Percentiles rank a stretch among this genome's conserved stretches.
These are phyloP conservation scores for Hanseniaspora valbyensis DNA, from an alignment of 805 yeast genomes.

Conservation along the genomic window DNA sequence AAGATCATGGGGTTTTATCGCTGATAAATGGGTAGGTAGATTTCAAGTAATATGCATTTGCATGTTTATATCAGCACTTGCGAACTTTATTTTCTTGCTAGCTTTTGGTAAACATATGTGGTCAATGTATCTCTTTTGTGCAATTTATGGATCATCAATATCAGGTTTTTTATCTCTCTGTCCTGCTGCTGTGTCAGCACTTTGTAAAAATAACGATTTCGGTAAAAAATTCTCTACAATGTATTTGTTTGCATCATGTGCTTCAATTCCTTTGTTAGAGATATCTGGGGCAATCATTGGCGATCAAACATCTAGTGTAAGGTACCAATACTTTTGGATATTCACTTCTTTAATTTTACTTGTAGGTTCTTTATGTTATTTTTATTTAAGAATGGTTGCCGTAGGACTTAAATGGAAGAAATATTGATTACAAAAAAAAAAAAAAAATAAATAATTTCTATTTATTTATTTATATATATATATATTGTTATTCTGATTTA, in stretches of 20 bases:
- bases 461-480: neutral
- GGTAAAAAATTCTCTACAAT: slow-evolving; percentile 61
- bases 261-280: slow-evolving; percentile 36
- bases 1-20: slow-evolving; percentile 42
- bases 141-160: slow-evolving; percentile 45
- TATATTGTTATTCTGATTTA: slow-evolving; percentile 19
- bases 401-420: slow-evolving; percentile 33
- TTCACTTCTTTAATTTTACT: slow-evolving; percentile 31
- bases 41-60: slow-evolving; percentile 46
- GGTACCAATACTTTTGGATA: slow-evolving; percentile 31
- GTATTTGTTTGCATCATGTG: slow-evolving; percentile 46
- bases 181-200: slow-evolving; percentile 59
- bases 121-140: slow-evolving; percentile 43
- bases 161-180: slow-evolving; percentile 55
- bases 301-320: slow-evolving; percentile 23
- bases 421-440: slow-evolving; percentile 16
- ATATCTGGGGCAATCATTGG: slow-evolving; percentile 39
- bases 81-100: slow-evolving; percentile 50
- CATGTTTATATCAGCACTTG: slow-evolving; percentile 36
- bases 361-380: slow-evolving; percentile 32
- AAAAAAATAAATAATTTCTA: too few species aligned
- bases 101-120: slow-evolving; percentile 44
- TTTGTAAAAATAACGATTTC: slow-evolving; percentile 51
- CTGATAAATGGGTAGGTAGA: slow-evolving; percentile 46
- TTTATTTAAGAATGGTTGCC: slow-evolving; percentile 32